Conservation (phyloP, 495 filamentous ascomycete genomes). For the Aspergillus indologenus region DNA sequence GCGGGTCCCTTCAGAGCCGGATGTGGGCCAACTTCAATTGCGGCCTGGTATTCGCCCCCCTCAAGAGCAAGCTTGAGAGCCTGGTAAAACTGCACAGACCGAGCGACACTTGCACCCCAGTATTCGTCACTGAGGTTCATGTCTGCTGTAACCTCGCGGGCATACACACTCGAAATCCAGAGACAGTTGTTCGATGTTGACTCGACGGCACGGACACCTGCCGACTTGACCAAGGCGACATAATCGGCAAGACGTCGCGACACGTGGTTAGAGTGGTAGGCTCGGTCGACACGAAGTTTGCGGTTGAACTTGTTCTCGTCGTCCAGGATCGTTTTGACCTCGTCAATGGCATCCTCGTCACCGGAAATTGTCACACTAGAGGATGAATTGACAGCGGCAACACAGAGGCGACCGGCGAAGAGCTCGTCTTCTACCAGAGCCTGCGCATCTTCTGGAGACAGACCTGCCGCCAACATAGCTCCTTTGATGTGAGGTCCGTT, state of each 20-base stretch:
- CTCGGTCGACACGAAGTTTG: too few relatives aligned
- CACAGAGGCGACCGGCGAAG: not conserved
- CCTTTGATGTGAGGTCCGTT: too few relatives aligned
- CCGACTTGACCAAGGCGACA: not conserved
- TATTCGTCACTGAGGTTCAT: not conserved
- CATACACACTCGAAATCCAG: not conserved
- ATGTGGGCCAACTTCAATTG: slow-evolving; percentile 52
- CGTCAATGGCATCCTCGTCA: too few relatives aligned
- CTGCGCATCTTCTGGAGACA: slow-evolving; percentile 6
- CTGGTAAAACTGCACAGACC: slow-evolving; percentile 14
- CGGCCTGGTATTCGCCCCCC: slow-evolving; percentile 12
- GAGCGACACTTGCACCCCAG: slow-evolving; percentile 16
- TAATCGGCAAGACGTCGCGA: too few relatives aligned
- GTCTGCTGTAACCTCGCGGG: too few relatives aligned
- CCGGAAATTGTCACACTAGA: not conserved
- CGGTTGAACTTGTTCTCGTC: too few relatives aligned
- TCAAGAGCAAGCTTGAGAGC: slow-evolving; percentile 5
- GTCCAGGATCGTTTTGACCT: too few relatives aligned
- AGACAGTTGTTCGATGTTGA: not conserved
- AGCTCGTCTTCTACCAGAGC: not conserved
- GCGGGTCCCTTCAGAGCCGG: slow-evolving; percentile 42
- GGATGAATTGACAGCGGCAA: not conserved
- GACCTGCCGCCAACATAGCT: not conserved
- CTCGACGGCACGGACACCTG: not conserved
- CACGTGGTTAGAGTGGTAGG: too few relatives aligned